Base-by-base conservation (phyloP, 2,329 filamentous ascomycete species). In the Pseudogymnoascus destructans region DNA sequence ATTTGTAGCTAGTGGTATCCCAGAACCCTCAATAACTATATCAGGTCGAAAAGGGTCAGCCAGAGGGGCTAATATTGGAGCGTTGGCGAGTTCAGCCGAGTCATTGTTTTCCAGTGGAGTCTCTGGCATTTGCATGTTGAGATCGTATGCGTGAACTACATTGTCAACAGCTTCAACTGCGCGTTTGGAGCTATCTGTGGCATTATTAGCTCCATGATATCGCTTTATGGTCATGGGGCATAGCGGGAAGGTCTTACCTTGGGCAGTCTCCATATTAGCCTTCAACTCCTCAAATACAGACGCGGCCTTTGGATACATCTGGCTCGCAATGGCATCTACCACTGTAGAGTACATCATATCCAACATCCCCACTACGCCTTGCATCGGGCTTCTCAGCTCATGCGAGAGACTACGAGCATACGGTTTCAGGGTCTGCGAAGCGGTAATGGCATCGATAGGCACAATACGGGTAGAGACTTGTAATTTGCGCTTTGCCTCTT, bases 341-440 rank as follows among this genome's bases (percentile, higher is more conserved):
- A 87, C 81, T 2, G 82, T 86, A 2, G 84, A 81, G 70, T 87
- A 82, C 82, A 88, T 87, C 61, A 88, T 82, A 70, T 88, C 85
- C 42, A 88, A 72, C 84, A 87, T 87, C 5, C 85, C 85, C 11
- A 88, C 83, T 5, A 88, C 82, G 40, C 85, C 85, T 69, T 88
- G 85, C 84, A 88, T 87, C 1, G 85, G 85, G 3, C 85, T 88
- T 61, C 85, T 75, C 52, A 88, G 69, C 66, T 88, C 85, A 63
- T 88, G 85, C 0, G 85, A 88, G 30, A 88, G 70, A 65, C 81
- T 86, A 61, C 83, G 77, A n/a, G 85, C 85, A 66, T 85, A 87
- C 0, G 85, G 84, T 65, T 86, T 84, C 15, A 88, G 72, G 1
- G 82, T 85, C 61, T 86, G 83, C 1, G 80, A 76, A 5, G 77